These are phyloP conservation scores for Phytophthora pistaciae DNA, from an alignment of 352 stramenopile genomes.

Conservation along the genomic window DNA sequence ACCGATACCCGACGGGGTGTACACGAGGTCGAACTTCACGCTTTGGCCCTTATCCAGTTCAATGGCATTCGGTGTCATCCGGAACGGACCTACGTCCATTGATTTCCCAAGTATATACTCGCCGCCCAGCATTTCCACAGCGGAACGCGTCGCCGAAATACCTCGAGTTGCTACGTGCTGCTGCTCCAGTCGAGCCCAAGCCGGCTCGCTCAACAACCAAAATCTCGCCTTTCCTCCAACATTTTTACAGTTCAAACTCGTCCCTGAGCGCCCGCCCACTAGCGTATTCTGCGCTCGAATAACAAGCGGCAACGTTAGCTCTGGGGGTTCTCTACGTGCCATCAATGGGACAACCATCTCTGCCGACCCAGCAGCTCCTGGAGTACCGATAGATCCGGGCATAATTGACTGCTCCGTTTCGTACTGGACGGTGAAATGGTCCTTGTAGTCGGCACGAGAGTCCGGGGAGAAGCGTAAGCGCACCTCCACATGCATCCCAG, in stretches of 20 bases:
- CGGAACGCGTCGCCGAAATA: constrained; percentile 14
- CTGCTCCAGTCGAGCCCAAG: constrained; percentile 49
- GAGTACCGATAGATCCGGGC: constrained; percentile 17
- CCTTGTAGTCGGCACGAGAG: constrained; percentile 80
- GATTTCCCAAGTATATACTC: constrained; percentile 8
- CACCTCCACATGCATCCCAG: constrained; percentile 75
- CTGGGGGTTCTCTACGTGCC: constrained; percentile 58
- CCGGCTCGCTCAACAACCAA: constrained; percentile 70
- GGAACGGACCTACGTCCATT: constrained; percentile 59
- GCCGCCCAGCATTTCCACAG: constrained; percentile 22
- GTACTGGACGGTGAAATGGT: constrained; percentile 63
- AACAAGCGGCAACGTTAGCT: constrained; percentile 74
- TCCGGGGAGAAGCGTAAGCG: constrained; percentile 72
- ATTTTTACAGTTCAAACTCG: constrained; percentile 64
- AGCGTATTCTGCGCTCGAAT: constrained; percentile 68
- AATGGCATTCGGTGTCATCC: constrained; percentile 61
- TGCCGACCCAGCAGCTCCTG: constrained; percentile 21
- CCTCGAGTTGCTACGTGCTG: constrained; percentile 16
- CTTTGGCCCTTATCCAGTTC: constrained; percentile 55
- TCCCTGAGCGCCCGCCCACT: constrained; percentile 61
- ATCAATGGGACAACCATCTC: constrained; percentile 55
- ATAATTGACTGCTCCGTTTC: constrained; percentile 41
- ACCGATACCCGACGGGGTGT: constrained; percentile 62
- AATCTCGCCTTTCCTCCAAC: constrained; percentile 68
- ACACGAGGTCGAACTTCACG: constrained; percentile 60